Base-by-base conservation (phyloP, 331 rosid species). In the Ulmus americana region DNA sequence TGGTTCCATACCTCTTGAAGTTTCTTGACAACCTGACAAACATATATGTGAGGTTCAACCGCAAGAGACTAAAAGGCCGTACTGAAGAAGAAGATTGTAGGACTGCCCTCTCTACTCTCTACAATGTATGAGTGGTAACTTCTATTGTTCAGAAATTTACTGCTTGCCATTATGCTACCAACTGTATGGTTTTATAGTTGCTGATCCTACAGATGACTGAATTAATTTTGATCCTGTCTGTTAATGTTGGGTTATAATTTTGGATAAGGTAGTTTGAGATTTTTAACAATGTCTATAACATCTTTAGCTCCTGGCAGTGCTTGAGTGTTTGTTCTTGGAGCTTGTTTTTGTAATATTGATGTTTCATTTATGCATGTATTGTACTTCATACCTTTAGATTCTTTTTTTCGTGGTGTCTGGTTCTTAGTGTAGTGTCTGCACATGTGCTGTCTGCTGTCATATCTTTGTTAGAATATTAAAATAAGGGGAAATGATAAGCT, bases 41-140 rank as follows among this genome's bases (percentile, higher is more conserved):
- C 77, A 85, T 92, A 35, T 92, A 86, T 60, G 98, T 92, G 39
- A 74, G 98, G 83, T 86, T 85, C 87, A 92, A 89, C 83, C 96
- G 96, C 61, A 92, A 89, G 88, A 86, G 98, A 79, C 87, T 92
- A 64, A 92, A 92, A 86, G 98, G 97, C 65, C 98, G 96, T 58
- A 85, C 95, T 56, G 95, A 89, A 70, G 98, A 89, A 79, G 88
- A 89, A 63, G 98, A 92, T 67, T 92, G 97, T 72, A 77, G 95
- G 79, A 80, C 77, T 44, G 94, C 96, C 6, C 95, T 92, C 58
- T 92, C 97, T 62, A 92, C 97, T 71, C 97, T 91, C 58, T 88
- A 76, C 76, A 82, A 86, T 73, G 96, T 91, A 91, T 65, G 86
- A n/a, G 39, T 51, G 40, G 45, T 63, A 71, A 66, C 57, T 61